phyloP scores from a whole-genome alignment of 257 asterid genomes.

The Primulina tabacum region DNA sequence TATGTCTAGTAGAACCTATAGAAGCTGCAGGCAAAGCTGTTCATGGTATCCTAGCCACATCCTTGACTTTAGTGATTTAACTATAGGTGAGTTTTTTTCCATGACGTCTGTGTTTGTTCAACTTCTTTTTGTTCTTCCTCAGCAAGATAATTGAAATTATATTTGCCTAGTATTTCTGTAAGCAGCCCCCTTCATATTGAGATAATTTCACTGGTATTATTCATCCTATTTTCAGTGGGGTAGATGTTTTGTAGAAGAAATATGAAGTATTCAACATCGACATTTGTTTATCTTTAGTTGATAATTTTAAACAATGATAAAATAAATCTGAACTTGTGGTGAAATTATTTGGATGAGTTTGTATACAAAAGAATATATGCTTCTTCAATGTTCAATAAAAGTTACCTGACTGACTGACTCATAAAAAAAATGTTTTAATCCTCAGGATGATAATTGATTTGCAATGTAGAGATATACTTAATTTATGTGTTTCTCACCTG shows the following conservation, averaged over 20 bases:
- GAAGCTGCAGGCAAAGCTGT: constrained; percentile 27
- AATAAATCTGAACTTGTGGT: background rate
- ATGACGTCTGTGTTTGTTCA: constrained; percentile 17
- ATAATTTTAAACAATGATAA: background rate
- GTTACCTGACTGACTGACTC: background rate
- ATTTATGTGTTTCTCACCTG: background rate
- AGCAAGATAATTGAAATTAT: constrained; percentile 9
- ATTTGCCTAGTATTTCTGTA: background rate
- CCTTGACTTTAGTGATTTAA: constrained; percentile 80
- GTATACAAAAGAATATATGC: background rate
- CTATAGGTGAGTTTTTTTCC: constrained; percentile 60
- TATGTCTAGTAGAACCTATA: constrained; percentile 25
- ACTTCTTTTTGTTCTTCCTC: background rate
- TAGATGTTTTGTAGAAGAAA: background rate
- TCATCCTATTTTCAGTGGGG: constrained; percentile 3
- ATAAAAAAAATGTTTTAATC: background rate
- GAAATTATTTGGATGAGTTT: constrained; percentile 15
- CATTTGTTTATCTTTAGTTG: background rate
- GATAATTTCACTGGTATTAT: constrained; percentile 3
- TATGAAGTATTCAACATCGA: background rate
- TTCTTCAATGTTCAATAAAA: background rate
- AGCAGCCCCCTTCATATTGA: constrained; percentile 6
- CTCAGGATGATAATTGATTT: background rate
- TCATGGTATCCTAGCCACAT: constrained; percentile 77
- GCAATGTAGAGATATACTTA: background rate